Evolutionary conservation across 768 basidiomycete species (phyloP).

Genomic region (Amanita exitialis): DNA sequence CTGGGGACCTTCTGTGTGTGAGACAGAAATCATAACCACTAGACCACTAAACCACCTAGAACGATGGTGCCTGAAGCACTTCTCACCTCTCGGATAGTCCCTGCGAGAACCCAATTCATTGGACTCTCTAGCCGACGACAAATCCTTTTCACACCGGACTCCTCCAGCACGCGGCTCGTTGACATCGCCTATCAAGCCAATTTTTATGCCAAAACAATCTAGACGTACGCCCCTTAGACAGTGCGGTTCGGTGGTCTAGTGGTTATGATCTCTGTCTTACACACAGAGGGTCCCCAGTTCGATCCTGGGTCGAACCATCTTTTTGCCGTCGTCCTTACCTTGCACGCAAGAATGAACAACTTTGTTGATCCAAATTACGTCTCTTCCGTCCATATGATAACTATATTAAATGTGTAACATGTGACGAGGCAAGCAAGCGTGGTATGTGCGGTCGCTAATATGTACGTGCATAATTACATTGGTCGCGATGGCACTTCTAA

Average conservation of each 20-base stretch:
- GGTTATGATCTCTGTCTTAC: slow-evolving; percentile 29
- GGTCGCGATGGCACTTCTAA: neutral
- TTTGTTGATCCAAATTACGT: too few species aligned
- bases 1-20: slow-evolving; percentile 37
- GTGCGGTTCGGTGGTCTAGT: slow-evolving; percentile 22
- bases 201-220: too few species aligned
- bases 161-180: too few species aligned
- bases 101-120: too few species aligned
- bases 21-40: slow-evolving; percentile 44
- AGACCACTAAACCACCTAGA: slow-evolving; percentile 21
- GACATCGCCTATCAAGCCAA: too few species aligned
- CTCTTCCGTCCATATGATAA: neutral
- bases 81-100: neutral
- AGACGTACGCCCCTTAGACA: neutral
- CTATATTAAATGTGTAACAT: neutral
- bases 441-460: neutral
- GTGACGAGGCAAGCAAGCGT: neutral
- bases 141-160: too few species aligned
- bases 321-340: too few species aligned
- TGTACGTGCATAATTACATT: neutral
- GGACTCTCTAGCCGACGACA: too few species aligned
- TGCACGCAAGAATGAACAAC: too few species aligned
- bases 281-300: slow-evolving; percentile 25
- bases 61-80: neutral
- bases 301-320: slow-evolving; percentile 22